These are phyloP conservation scores for Alternaria novae-zelandiae DNA, from an alignment of 2,329 filamentous ascomycete species.

Conservation along the genomic window DNA sequence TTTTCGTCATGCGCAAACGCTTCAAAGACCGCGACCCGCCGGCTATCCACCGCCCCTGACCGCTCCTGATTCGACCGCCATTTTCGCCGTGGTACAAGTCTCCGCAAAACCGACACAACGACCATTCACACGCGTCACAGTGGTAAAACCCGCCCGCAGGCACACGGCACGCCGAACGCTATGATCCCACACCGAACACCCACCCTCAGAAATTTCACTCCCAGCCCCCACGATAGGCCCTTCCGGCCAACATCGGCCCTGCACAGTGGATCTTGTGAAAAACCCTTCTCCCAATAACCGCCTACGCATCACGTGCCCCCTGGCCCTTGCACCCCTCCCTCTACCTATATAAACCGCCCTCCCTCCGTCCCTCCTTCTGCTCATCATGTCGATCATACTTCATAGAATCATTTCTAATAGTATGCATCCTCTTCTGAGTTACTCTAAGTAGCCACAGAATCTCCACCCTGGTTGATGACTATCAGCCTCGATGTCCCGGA, in stretches of 20 bases:
- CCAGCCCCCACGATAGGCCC: not conserved
- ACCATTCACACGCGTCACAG: not conserved
- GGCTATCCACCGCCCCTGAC: not conserved
- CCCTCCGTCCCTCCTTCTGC: not conserved
- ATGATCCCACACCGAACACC: not conserved
- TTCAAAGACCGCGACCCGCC: not conserved
- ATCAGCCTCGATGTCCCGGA: conserved; percentile 84
- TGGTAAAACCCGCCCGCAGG: not conserved
- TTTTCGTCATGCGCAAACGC: not conserved
- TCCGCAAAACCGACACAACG: not conserved
- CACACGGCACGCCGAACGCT: not conserved
- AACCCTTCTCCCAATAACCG: not conserved
- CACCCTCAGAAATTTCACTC: not conserved
- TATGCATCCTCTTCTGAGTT: conserved; percentile 92
- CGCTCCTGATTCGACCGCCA: not conserved
- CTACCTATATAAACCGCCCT: not conserved
- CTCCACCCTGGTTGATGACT: conserved; percentile 90
- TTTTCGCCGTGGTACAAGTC: not conserved
- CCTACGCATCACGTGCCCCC: conserved; percentile 16
- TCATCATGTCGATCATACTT: conserved; percentile 18
- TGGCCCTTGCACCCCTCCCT: not conserved
- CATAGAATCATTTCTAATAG: conserved; percentile 78
- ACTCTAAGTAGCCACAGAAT: conserved; percentile 89
- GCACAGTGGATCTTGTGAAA: not conserved
- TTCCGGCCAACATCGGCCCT: not conserved